These are phyloP conservation scores for Chrysoporthe puriensis DNA, from an alignment of 2,329 filamentous ascomycete genomes.

Conservation along the genomic window DNA sequence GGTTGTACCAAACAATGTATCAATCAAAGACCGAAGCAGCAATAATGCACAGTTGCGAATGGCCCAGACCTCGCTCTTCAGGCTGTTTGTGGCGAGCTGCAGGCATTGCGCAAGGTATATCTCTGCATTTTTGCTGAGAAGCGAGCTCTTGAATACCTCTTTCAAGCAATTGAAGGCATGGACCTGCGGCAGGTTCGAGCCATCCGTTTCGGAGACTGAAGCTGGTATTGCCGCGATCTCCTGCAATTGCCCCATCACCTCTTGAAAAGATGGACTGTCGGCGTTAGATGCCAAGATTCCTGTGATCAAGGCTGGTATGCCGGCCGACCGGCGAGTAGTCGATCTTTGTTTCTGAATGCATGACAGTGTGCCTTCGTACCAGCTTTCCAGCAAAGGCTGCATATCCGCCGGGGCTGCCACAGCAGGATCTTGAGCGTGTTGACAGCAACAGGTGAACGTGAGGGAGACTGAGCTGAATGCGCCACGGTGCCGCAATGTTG, in stretches of 20 bases:
- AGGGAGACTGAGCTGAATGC: slow-evolving; percentile 92
- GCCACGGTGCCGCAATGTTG: slow-evolving; percentile 83
- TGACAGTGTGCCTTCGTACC: slow-evolving; percentile 73
- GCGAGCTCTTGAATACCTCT: slow-evolving; percentile 85
- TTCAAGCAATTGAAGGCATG: slow-evolving; percentile 94
- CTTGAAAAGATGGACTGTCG: slow-evolving; percentile 61
- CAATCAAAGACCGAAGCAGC: slow-evolving; percentile 83
- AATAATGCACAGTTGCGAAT: slow-evolving; percentile 93
- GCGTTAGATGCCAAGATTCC: slow-evolving; percentile 75
- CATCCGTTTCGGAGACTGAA: slow-evolving; percentile 59
- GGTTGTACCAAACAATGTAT: slow-evolving; percentile 74
- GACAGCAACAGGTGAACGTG: slow-evolving; percentile 82
- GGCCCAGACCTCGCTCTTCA: slow-evolving; percentile 88
- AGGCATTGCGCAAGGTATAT: slow-evolving; percentile 73
- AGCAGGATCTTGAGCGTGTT: slow-evolving; percentile 55
- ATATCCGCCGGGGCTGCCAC: slow-evolving; percentile 40
- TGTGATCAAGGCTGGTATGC: slow-evolving; percentile 84
- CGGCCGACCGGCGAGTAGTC: slow-evolving; percentile 88
- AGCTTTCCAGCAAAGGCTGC: slow-evolving; percentile 60
- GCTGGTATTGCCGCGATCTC: slow-evolving; percentile 60
- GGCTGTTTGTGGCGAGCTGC: slow-evolving; percentile 76
- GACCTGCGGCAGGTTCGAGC: slow-evolving; percentile 79
- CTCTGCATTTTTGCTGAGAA: slow-evolving; percentile 73
- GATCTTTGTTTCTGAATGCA: slow-evolving; percentile 77
- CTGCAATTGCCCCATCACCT: slow-evolving; percentile 66